Evolutionary conservation across 257 asterid genomes (phyloP).

Genomic region (Osmanthus fragrans): DNA sequence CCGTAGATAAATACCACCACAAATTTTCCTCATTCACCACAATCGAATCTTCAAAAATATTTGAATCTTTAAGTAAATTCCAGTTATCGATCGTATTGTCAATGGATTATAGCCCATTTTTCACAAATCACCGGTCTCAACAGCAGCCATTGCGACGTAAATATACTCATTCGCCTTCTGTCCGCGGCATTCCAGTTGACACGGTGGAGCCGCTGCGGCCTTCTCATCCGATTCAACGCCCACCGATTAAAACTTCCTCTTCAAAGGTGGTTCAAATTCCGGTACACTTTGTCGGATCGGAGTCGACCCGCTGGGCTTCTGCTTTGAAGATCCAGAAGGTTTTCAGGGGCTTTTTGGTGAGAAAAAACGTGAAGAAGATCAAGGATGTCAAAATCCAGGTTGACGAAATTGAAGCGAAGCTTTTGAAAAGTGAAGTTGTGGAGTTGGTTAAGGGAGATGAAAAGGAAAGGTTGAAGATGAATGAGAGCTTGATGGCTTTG

Average conservation of each 20-base stretch:
- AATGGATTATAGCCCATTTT: conserved; percentile 46
- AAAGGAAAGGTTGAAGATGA: conserved; percentile 64
- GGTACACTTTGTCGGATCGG: conserved; percentile 51
- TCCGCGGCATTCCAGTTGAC: background rate
- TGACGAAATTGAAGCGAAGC: conserved; percentile 56
- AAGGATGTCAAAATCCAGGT: conserved; percentile 44
- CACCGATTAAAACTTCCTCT: conserved; percentile 12
- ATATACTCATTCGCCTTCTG: background rate
- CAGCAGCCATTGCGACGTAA: background rate
- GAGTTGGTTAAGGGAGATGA: conserved; percentile 44
- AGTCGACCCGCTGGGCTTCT: conserved; percentile 29
- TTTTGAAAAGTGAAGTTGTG: conserved; percentile 33
- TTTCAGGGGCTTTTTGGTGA: conserved; percentile 64
- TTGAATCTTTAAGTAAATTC: background rate
- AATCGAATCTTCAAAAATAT: background rate
- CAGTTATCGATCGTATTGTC: background rate
- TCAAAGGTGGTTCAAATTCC: conserved; percentile 62
- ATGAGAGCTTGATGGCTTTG: conserved; percentile 70
- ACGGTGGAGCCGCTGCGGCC: background rate
- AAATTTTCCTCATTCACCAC: background rate
- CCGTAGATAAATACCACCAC: background rate
- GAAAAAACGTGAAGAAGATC: conserved; percentile 61
- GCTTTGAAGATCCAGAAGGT: conserved; percentile 78
- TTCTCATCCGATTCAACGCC: background rate
- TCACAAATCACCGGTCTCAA: conserved; percentile 25